Evolutionary conservation across 1,139 yeast genomes (phyloP), one percentile per base, ranked within the genome.

Genomic region (Petasospora rhodanensis): DNA sequence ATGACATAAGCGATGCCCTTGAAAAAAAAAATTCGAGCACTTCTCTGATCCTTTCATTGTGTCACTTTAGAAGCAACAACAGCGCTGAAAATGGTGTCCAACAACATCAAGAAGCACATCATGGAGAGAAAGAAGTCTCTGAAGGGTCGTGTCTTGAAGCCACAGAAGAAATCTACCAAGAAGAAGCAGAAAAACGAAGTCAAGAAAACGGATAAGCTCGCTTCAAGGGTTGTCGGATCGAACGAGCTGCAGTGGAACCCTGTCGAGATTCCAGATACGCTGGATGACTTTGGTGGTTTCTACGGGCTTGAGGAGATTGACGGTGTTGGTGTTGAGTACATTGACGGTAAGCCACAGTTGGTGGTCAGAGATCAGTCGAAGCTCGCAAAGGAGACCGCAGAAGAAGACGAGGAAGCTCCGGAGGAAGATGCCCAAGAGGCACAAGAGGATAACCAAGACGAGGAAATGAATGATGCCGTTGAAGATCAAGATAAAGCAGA

Each of bases 281-380:
- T 85, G 40, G 96, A 80, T 40, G 95, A 85, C 56, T 83, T 82
- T 54, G 89, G 82, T 49, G 96, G 96, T 0, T 80, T 87, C 47
- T 85, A 78, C 58, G 98, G 96, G 0, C 62, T 91, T 26, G 97
- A 91, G 57, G 98, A 91, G 56, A 73, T 91, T 34, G 96, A 87
- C 34, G 96, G 96, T 18, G 96, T 89, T 16, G 89, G 74, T 49
- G 89, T 89, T 5, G 73, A 73, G 42, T 67, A 76, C 35, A 74
- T 76, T 4, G 66, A 76, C 37, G 95, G 94, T 12, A 64, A 66
- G 41, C 76, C 80, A 0, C 71, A 73, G 45, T 84, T 84, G 50
- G 59, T 74, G 16, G 74, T 77, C 4, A 68, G 64, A 33, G 78
- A 74, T 25, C 61, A 63, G 21, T 40, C 41, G 10, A 40, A 42